Evolutionary conservation across 768 basidiomycete genomes (phyloP), one percentile per base, ranked within the genome.

Genomic region (Boletus insuetus): DNA sequence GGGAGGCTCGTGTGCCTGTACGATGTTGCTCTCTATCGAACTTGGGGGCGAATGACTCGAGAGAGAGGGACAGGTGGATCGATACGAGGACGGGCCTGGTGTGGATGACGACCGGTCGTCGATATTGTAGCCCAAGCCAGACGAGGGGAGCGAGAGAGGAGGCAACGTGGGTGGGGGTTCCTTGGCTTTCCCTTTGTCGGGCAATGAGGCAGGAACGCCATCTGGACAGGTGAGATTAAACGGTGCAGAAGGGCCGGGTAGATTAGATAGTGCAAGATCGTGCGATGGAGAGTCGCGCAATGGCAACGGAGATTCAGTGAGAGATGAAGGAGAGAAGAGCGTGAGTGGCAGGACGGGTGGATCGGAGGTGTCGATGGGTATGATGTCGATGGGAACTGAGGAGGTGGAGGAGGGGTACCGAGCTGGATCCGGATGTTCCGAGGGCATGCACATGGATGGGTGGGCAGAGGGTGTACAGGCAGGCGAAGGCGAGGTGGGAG

Each of bases 141-240:
- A 73, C 31, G 81, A 75, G 48, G 81, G 75, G 63, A 91, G 84
- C 32, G 78, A 73, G 55, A 89, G 75, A 58, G 87, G 86, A 55
- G 88, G 86, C 56, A 89, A 77, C 66, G 76, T 75, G 54, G 87
- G 84, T 44, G 85, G 81, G 34, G 66, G 55, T 65, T 76, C 73
- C 61, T 66, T 71, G 50, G 76, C 84, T 71, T 80, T 87, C 62
- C 78, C 83, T 73, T 86, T 90, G 64, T 62, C 67, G 58, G 55
- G 42, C 59, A 72, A 68, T 20, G 72, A 64, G 67, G 68, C 61
- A 61, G 50, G 26, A 37, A 49, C 37, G 34, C 43, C 49, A 29
- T 64, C 58, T 35, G 26, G 34, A n/a, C 56, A 56, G 49, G 38
- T 12, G 45, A 17, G 56, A 47, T 61, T 46, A 48, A 49, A 57